A percentile compares a stretch with the other conserved stretches of the same genome.
Evolutionary conservation across 805 yeast species (phyloP).

Genomic region (Teunomyces pallodes): DNA sequence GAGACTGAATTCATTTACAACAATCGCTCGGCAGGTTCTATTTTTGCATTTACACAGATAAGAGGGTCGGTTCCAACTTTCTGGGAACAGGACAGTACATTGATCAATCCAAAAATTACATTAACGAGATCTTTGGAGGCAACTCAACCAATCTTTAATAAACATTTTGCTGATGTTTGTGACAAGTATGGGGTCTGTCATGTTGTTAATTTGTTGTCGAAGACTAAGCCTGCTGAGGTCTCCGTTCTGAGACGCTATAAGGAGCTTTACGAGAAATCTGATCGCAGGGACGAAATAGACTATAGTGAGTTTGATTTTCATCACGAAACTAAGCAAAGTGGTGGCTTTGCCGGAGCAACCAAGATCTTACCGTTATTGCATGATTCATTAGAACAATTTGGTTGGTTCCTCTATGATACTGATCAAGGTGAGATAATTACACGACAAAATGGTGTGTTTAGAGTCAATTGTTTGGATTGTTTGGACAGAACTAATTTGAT

Average conservation of each 20-base stretch:
- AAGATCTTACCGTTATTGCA: slow-evolving; percentile 62
- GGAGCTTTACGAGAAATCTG: slow-evolving; percentile 43
- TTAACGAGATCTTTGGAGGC: slow-evolving; percentile 89
- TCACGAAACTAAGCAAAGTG: slow-evolving; percentile 78
- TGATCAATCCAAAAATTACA: slow-evolving; percentile 87
- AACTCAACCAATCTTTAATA: slow-evolving; percentile 83
- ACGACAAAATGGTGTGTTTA: slow-evolving; percentile 85
- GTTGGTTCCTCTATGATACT: slow-evolving; percentile 76
- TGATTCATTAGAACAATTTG: slow-evolving; percentile 71
- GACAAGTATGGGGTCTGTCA: slow-evolving; percentile 85
- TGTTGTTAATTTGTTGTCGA: slow-evolving; percentile 79
- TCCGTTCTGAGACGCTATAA: slow-evolving; percentile 67
- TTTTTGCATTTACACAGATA: slow-evolving; percentile 80
- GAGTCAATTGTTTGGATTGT: slow-evolving; percentile 94
- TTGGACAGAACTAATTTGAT: slow-evolving; percentile 90
- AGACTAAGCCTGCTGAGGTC: slow-evolving; percentile 70
- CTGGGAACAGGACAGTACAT: slow-evolving; percentile 96
- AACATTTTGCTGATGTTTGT: slow-evolving; percentile 70
- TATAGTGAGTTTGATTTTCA: slow-evolving; percentile 93
- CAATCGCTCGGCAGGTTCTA: slow-evolving; percentile 42
- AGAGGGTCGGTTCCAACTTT: slow-evolving; percentile 95
- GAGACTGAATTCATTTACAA: slow-evolving; percentile 75
- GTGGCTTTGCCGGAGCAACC: slow-evolving; percentile 82
- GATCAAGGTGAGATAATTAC: slow-evolving; percentile 51
- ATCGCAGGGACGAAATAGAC: slow-evolving; percentile 29